Conservation (phyloP, 164 flowering plant genomes). For the Tinospora cordifolia region DNA sequence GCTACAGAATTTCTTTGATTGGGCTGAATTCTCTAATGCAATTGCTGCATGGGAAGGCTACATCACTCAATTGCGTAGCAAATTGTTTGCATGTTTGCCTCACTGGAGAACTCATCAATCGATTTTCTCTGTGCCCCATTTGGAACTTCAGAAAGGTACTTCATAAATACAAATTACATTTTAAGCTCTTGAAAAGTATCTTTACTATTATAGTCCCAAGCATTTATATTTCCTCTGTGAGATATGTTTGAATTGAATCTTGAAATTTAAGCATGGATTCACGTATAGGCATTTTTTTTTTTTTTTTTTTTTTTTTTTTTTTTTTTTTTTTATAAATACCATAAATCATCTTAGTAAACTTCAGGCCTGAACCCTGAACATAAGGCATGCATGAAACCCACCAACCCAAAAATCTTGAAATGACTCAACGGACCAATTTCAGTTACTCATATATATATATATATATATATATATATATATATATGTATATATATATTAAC, state of each 20-base stretch:
- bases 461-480: too few species aligned
- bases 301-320: too few species aligned
- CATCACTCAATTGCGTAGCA: slow-evolving; percentile 25
- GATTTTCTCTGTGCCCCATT: slow-evolving; percentile 32
- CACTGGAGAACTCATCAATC: slow-evolving; percentile 47
- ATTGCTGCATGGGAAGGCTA: slow-evolving; percentile 54
- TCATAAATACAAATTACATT: background rate
- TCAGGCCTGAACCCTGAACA: too few species aligned
- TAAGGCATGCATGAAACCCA: too few species aligned
- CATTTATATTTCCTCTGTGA: background rate
- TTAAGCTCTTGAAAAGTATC: background rate
- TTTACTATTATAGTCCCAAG: background rate
- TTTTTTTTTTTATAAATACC: too few species aligned
- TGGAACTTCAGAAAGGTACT: slow-evolving; percentile 5
- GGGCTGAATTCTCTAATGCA: slow-evolving; percentile 39
- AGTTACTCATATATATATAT: too few species aligned
- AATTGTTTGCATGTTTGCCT: slow-evolving; percentile 37
- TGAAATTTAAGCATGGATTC: too few species aligned
- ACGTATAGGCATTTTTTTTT: background rate
- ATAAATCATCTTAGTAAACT: too few species aligned
- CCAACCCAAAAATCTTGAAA: too few species aligned
- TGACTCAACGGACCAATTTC: too few species aligned
- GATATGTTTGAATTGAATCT: background rate
- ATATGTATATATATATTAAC: too few species aligned
- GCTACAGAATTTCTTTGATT: slow-evolving; percentile 23